These are phyloP conservation scores for Rachicladosporium sp. DNA, from an alignment of 2,329 filamentous ascomycete genomes.

Conservation along the genomic window DNA sequence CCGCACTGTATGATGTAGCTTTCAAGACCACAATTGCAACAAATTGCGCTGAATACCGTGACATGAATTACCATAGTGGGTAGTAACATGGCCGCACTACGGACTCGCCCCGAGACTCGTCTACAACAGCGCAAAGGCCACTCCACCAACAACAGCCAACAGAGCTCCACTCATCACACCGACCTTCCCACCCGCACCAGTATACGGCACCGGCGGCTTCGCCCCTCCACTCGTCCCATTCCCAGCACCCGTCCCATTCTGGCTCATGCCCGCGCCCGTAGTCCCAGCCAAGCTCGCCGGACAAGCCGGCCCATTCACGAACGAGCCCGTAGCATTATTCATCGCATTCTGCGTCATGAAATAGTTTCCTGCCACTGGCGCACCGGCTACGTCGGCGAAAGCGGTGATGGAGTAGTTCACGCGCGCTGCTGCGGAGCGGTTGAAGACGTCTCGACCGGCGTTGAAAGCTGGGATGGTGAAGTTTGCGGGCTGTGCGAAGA, in stretches of 20 bases:
- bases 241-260: background rate
- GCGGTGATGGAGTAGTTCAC: constrained; percentile 16
- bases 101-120: too few relatives aligned
- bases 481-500: constrained; percentile 17
- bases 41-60: too few relatives aligned
- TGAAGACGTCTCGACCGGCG: constrained; percentile 7
- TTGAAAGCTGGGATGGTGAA: constrained; percentile 13
- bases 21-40: too few relatives aligned
- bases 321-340: constrained; percentile 7
- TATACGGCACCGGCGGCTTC: constrained; percentile 23
- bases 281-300: constrained; percentile 1
- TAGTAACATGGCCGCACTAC: too few relatives aligned
- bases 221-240: constrained; percentile 8
- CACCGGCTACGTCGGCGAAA: constrained; percentile 10
- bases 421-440: constrained; percentile 6
- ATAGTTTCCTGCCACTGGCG: constrained; percentile 18
- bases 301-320: constrained; percentile 9
- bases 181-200: constrained; percentile 1
- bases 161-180: constrained; percentile 1
- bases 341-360: constrained; percentile 13
- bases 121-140: constrained; percentile 1
- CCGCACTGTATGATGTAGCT: too few relatives aligned
- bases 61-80: too few relatives aligned
- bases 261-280: too few relatives aligned
- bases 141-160: background rate